Evolutionary conservation across 2,329 filamentous ascomycete species (phyloP), one percentile per base, ranked within the genome.

Genomic region (Venturia effusa): DNA sequence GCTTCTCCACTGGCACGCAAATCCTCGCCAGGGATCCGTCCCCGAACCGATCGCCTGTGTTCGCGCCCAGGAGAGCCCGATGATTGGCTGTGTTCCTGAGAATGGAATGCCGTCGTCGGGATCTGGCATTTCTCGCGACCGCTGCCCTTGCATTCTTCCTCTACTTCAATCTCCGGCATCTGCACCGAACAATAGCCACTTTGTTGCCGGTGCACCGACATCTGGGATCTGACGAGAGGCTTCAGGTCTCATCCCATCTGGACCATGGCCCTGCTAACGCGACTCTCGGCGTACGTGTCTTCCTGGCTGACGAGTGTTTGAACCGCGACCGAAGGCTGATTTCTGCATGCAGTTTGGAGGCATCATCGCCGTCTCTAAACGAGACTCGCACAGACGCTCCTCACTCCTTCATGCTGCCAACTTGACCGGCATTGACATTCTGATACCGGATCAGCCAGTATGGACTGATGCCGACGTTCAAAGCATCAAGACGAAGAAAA

Each of bases 291-390:
- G 57, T 61, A 61, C 15, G 62, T 61, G 34, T 57, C 17, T 40
- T 45, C 37, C 41, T 41, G 24, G 27, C 34, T 61, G 27, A 34
- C 59, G 19, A 30, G 41, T 61, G 59, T 32, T 17, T 55, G 45
- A 62, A 27, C 34, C 17, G 24, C 41, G 34, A 48, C 55, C 59
- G 30, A 30, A 24, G 37, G 34, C 37, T 41, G 17, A 22, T 27
- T 60, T 60, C 27, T 41, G 60, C 19, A 59, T 60, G 63, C 63
- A 73, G 73, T 78, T 78, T 63, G 74, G 74, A 59, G 70, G 72
- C 17, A 69, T 78, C 43, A 63, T 75, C 30, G 75, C 74, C 19
- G 74, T 78, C 22, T 76, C 75, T 2, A 70, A 71, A 57, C 59
- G 68, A 11, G 67, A 64, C 32, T 77, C 75, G 2, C 70, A 72